Percentiles rank a stretch among this genome's conserved stretches.
Evolutionary conservation across 768 basidiomycete genomes (phyloP).

Genomic region (Termitomyces sp.): DNA sequence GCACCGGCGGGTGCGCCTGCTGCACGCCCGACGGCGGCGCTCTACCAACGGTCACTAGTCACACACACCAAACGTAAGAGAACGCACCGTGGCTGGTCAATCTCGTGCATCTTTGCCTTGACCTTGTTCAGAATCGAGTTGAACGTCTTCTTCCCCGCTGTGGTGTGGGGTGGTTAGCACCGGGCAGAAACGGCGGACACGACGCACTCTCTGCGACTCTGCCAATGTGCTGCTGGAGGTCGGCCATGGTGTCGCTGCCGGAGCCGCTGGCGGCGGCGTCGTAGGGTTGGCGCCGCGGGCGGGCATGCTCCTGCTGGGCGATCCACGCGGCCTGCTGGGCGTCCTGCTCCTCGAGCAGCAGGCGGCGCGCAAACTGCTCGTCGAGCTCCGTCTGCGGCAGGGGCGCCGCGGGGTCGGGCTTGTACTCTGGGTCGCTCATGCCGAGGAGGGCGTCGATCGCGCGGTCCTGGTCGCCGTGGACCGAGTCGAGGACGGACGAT

Average conservation of each 20-base stretch:
- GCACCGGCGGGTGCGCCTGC: neutral
- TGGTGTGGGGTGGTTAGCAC: no score
- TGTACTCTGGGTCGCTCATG: constrained; percentile 83
- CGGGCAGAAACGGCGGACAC: neutral
- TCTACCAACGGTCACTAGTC: no score
- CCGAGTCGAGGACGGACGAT: constrained; percentile 68
- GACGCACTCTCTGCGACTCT: constrained; percentile 75
- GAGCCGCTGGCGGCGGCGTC: neutral
- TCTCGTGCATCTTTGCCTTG: constrained; percentile 80
- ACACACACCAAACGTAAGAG: no score
- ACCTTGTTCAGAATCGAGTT: constrained; percentile 68
- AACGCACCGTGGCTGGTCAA: constrained; percentile 48
- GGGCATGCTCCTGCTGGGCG: constrained; percentile 20
- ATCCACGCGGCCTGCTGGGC: constrained; percentile 31
- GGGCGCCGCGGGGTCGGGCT: constrained; percentile 32
- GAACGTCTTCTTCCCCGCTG: constrained; percentile 78
- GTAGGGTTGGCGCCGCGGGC: no score
- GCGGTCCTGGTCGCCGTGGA: constrained; percentile 62
- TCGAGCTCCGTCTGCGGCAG: constrained; percentile 64
- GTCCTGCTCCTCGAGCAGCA: constrained; percentile 60
- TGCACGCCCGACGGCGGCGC: no score
- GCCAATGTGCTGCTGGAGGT: constrained; percentile 69
- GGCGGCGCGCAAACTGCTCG: constrained; percentile 70
- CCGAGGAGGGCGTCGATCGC: constrained; percentile 75
- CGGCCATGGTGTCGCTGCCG: constrained; percentile 50